Percentiles rank a stretch among this genome's conserved stretches.
Evolutionary conservation across 2,329 filamentous ascomycete genomes (phyloP).

Genomic region (Phyllosticta citribraziliensis): DNA sequence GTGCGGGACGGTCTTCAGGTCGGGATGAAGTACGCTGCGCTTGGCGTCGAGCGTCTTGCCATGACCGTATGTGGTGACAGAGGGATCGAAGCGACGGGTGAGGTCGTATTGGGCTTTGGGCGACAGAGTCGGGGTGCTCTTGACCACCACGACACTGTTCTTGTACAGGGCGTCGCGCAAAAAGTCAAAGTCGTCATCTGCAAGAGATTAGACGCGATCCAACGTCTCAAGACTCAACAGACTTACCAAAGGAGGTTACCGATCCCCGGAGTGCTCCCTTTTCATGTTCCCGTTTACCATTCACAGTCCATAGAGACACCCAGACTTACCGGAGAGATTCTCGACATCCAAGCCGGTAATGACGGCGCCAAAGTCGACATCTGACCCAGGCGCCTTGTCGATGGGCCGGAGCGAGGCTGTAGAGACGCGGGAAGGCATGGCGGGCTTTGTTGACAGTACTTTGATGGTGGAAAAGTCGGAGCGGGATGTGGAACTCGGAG

Average conservation of each 20-base stretch:
- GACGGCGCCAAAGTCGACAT: conserved; percentile 48
- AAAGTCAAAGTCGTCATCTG: conserved; percentile 53
- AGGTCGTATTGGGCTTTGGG: conserved; percentile 65
- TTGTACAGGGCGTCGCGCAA: conserved; percentile 58
- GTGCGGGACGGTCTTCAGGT: conserved; percentile 70
- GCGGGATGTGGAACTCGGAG: neutral
- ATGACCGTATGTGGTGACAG: conserved; percentile 58
- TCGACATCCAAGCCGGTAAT: conserved; percentile 52
- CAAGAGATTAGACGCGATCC: neutral
- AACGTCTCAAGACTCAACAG: neutral
- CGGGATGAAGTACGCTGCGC: conserved; percentile 60
- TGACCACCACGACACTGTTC: conserved; percentile 61
- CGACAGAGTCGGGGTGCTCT: conserved; percentile 52
- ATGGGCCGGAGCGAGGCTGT: conserved; percentile 12
- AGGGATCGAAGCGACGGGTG: conserved; percentile 63
- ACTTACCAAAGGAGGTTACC: conserved; percentile 44
- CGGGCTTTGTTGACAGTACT: neutral
- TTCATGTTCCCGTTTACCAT: conserved; percentile 10
- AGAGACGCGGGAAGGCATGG: conserved; percentile 7
- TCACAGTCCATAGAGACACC: conserved; percentile 4
- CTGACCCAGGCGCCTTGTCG: conserved; percentile 15
- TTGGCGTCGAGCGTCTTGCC: conserved; percentile 63
- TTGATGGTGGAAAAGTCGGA: neutral
- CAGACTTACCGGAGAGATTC: conserved; percentile 47
- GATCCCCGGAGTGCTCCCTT: conserved; percentile 50